Evolutionary conservation across 1,284 basidiomycete genomes (phyloP).

Genomic region (Sanghuangporus sanghuang): DNA sequence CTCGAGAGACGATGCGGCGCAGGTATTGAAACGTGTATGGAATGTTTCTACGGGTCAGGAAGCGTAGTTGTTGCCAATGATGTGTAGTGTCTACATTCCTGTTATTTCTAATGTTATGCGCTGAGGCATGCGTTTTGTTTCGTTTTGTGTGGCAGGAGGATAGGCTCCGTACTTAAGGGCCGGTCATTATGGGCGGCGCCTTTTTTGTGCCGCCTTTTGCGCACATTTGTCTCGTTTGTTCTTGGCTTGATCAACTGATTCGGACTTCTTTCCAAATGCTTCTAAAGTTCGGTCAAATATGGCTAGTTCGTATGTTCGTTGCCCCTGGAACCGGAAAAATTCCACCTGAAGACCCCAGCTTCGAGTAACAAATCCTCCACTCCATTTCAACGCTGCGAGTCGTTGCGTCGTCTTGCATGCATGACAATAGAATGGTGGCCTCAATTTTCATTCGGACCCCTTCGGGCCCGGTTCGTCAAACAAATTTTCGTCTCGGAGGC

Average conservation of each 20-base stretch:
- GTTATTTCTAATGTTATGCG: not conserved
- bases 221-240: not conserved
- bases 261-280: not conserved
- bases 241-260: not conserved
- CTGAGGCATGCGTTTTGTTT: not conserved
- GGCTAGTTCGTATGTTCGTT: not conserved
- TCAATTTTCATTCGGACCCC: too few species aligned
- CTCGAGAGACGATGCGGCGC: slow-evolving; percentile 48
- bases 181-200: not conserved
- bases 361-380: not conserved
- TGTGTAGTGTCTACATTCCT: not conserved
- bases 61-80: not conserved
- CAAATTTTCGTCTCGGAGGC: not conserved
- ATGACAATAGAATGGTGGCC: too few species aligned
- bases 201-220: not conserved
- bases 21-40: slow-evolving; percentile 62
- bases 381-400: not conserved
- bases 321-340: not conserved
- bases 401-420: not conserved
- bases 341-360: not conserved
- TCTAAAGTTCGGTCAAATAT: not conserved
- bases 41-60: slow-evolving; percentile 62
- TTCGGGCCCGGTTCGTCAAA: not conserved
- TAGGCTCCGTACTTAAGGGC: not conserved
- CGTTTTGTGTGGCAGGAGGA: not conserved